phyloP scores from a whole-genome alignment of 1,284 basidiomycete species.

The Austroboletus niveus region DNA sequence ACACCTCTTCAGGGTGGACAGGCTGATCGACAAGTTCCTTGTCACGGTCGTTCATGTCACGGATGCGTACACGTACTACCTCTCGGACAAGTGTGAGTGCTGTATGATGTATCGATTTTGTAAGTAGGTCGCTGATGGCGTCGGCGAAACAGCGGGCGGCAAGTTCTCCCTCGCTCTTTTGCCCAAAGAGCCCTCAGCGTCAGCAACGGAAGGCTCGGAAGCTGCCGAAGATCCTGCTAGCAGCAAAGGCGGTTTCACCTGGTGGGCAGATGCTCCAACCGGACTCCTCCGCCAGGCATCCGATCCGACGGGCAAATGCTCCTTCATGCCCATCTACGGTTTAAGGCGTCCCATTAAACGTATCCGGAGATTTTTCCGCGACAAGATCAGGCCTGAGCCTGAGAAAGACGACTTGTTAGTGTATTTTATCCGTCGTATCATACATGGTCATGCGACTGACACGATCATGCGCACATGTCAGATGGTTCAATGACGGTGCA shows the following conservation, averaged over 20 bases:
- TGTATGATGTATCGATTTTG: not conserved
- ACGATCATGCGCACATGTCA: not conserved
- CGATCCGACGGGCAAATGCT: conserved; percentile 3
- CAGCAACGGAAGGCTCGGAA: too few species aligned
- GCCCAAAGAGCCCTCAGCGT: not conserved
- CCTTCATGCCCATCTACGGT: conserved; percentile 9
- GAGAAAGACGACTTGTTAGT: conserved; percentile 8
- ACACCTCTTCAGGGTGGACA: conserved; percentile 19
- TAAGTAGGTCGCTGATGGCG: not conserved
- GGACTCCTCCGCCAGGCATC: conserved; percentile 11
- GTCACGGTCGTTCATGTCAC: conserved; percentile 21
- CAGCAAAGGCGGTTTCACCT: not conserved
- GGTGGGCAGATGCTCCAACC: conserved; percentile 9
- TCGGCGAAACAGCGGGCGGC: conserved; percentile 12
- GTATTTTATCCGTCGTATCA: not conserved
- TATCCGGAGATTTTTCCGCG: conserved; percentile 10
- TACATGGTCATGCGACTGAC: not conserved
- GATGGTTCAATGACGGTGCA: not conserved
- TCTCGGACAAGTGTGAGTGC: conserved; percentile 26
- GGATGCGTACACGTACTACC: conserved; percentile 25
- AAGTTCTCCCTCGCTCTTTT: conserved; percentile 13
- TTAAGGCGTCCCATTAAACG: conserved; percentile 6
- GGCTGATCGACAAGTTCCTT: conserved; percentile 17
- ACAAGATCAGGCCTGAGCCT: conserved; percentile 1
- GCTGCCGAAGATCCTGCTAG: not conserved